Conservation (phyloP, 352 stramenopile species). For the Phytophthora tentaculata region DNA sequence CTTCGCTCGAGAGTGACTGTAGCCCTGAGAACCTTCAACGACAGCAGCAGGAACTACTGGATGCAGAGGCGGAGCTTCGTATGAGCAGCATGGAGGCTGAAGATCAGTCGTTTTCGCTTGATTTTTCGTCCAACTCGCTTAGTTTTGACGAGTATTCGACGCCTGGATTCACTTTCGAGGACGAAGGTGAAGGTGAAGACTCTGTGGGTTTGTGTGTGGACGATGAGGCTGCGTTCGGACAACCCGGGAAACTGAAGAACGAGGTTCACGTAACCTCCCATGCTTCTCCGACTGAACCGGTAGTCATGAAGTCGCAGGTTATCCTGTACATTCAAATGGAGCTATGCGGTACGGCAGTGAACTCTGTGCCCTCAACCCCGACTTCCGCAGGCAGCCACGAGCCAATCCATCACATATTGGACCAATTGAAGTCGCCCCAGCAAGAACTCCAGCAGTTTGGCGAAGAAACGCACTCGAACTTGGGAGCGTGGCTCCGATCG, state of each 20-base stretch:
- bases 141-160: slow-evolving; percentile 64
- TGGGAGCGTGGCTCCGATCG: slow-evolving; percentile 75
- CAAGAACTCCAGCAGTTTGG: slow-evolving; percentile 31
- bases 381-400: slow-evolving; percentile 34
- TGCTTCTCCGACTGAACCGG: slow-evolving; percentile 18
- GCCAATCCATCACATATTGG: slow-evolving; percentile 53
- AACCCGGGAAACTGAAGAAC: slow-evolving; percentile 30
- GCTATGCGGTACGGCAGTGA: slow-evolving; percentile 48
- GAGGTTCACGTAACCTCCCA: slow-evolving; percentile 9
- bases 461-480: slow-evolving; percentile 58
- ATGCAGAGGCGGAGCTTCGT: slow-evolving; percentile 37
- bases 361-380: slow-evolving; percentile 27
- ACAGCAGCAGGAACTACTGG: slow-evolving; percentile 40
- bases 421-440: slow-evolving; percentile 43
- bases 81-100: slow-evolving; percentile 25
- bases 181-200: slow-evolving; percentile 46
- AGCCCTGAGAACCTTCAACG: slow-evolving; percentile 26
- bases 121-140: slow-evolving; percentile 57
- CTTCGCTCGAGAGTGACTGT: slow-evolving; percentile 32
- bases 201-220: slow-evolving; percentile 43
- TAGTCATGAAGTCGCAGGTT: slow-evolving; percentile 46
- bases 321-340: slow-evolving; percentile 87
- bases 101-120: slow-evolving; percentile 61
- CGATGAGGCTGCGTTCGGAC: slow-evolving; percentile 33
- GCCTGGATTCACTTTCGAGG: slow-evolving; percentile 66